Evolutionary conservation across 495 filamentous ascomycete species (phyloP).

Genomic region (Podospora pseudoanserina): DNA sequence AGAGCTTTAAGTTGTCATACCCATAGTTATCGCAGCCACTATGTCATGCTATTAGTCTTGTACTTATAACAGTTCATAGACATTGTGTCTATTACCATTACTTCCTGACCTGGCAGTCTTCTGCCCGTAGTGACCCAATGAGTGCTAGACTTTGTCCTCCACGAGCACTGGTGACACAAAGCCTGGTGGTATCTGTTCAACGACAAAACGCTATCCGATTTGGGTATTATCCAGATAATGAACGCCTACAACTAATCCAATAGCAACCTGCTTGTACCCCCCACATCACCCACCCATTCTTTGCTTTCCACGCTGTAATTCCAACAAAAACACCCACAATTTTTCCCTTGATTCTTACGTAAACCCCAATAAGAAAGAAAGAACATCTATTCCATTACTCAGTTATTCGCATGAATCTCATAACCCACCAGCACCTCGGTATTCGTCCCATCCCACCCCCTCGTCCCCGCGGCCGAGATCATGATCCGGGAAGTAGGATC

Average conservation of each 20-base stretch:
- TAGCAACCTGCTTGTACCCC: neutral
- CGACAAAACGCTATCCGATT: neutral
- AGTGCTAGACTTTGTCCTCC: neutral
- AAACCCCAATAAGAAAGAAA: neutral
- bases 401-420: conserved; percentile 57
- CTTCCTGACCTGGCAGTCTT: neutral
- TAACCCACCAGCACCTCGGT: conserved; percentile 94
- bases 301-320: neutral
- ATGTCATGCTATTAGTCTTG: neutral
- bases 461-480: conserved; percentile 82
- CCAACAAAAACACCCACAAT: neutral
- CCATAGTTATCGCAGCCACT: neutral
- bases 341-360: too few species aligned
- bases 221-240: neutral
- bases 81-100: too few species aligned
- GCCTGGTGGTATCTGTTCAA: neutral
- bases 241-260: neutral
- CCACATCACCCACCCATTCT: neutral
- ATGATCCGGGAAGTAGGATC: conserved; percentile 88
- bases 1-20: neutral
- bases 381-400: neutral
- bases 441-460: conserved; percentile 90
- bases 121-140: neutral
- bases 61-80: neutral
- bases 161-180: neutral